These are phyloP conservation scores for Eleusine coracana DNA, from an alignment of 176 grass and related monocot species.

Conservation along the genomic window DNA sequence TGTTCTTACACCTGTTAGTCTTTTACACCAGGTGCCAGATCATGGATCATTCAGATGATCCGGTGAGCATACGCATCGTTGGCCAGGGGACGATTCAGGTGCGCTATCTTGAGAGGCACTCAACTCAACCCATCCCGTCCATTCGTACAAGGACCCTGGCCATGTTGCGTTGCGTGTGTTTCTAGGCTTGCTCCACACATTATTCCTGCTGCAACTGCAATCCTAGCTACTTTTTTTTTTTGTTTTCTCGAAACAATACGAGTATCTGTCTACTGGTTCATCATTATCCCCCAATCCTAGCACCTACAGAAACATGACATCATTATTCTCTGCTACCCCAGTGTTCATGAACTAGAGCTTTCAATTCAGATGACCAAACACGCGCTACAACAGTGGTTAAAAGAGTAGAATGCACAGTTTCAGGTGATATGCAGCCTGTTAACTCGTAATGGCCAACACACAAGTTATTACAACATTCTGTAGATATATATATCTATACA, in stretches of 20 bases:
- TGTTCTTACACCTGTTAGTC: neutral
- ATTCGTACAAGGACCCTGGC: neutral
- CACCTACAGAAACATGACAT: neutral
- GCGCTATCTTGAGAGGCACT: slow-evolving; percentile 33
- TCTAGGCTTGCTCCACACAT: neutral
- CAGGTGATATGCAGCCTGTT: too few species aligned
- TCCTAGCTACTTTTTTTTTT: neutral
- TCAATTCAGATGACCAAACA: neutral
- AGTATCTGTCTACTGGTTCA: neutral
- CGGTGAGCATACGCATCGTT: neutral
- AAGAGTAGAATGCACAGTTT: too few species aligned
- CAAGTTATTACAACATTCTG: neutral
- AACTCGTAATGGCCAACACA: too few species aligned
- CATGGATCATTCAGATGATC: slow-evolving; percentile 19
- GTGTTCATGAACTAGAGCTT: neutral
- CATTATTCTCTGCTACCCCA: neutral
- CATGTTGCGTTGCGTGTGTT: slow-evolving; percentile 32
- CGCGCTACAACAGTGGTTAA: neutral
- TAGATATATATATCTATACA: neutral
- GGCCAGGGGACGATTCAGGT: neutral
- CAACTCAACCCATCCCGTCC: neutral
- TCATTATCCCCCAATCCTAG: neutral
- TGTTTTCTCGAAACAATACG: neutral
- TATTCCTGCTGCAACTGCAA: slow-evolving; percentile 33
- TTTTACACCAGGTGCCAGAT: neutral